A percentile compares a stretch with the other conserved stretches of the same genome.
Conservation (phyloP, 345 rosid species). For the Cochlearia excelsa region DNA sequence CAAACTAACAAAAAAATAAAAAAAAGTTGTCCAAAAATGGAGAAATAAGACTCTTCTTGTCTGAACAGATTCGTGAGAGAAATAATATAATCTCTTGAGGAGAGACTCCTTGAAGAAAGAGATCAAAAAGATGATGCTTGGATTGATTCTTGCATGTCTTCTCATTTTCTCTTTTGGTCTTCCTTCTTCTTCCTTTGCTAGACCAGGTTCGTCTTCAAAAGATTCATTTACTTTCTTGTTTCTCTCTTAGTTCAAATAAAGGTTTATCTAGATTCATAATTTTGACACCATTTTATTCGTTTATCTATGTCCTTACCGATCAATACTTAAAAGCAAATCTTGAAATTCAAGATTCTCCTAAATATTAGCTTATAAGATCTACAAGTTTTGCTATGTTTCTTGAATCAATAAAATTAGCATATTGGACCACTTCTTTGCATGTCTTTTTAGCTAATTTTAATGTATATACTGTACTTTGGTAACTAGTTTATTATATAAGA, state of each 20-base stretch:
- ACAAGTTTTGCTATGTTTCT: too few species aligned
- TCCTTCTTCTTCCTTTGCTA: slow-evolving; percentile 40
- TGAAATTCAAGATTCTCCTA: too few species aligned
- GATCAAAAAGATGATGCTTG: slow-evolving; percentile 36
- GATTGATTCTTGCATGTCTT: slow-evolving; percentile 40
- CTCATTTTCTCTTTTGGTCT: slow-evolving; percentile 35
- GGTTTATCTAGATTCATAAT: slow-evolving; percentile 3
- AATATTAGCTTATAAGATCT: too few species aligned
- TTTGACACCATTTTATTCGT: slow-evolving; percentile 12
- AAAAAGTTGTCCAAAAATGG: slow-evolving; percentile 20
- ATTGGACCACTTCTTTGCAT: too few species aligned
- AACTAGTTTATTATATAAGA: not conserved
- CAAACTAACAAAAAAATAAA: slow-evolving; percentile 13
- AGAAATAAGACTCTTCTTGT: slow-evolving; percentile 15
- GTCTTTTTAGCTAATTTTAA: too few species aligned
- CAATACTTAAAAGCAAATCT: too few species aligned
- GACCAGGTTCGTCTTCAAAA: slow-evolving; percentile 44
- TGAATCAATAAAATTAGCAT: too few species aligned
- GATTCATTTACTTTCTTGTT: slow-evolving; percentile 7
- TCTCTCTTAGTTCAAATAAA: not conserved
- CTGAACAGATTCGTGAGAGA: not conserved
- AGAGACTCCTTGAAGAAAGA: slow-evolving; percentile 1
- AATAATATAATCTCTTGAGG: not conserved
- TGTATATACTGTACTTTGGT: too few species aligned
- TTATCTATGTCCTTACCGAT: too few species aligned